Evolutionary conservation across 2,329 filamentous ascomycete species (phyloP).

Genomic region (Zelopaecilomyces penicillatus): DNA sequence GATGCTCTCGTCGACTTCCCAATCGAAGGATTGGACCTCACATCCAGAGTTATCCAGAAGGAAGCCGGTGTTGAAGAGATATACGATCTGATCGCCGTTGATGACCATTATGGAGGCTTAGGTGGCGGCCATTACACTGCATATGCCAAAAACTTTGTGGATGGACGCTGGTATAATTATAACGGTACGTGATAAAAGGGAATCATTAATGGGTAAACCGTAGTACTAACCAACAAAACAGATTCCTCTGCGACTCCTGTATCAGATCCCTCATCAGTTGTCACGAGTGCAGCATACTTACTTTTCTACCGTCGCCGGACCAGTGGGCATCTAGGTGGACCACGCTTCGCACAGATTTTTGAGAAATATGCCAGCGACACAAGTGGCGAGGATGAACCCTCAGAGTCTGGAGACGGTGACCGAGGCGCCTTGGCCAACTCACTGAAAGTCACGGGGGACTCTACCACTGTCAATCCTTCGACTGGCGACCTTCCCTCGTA

Average conservation of each 20-base stretch:
- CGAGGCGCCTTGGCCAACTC: constrained; percentile 32
- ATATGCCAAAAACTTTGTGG: constrained; percentile 84
- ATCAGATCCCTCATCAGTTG: constrained; percentile 51
- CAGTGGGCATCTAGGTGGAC: constrained; percentile 66
- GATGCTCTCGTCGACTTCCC: constrained; percentile 90
- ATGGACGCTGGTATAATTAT: constrained; percentile 89
- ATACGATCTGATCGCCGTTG: constrained; percentile 91
- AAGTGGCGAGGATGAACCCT: constrained; percentile 35
- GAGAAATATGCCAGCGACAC: constrained; percentile 52
- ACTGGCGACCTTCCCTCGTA: constrained; percentile 25
- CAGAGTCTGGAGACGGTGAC: constrained; percentile 65
- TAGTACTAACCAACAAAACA: constrained; percentile 38
- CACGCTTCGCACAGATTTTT: constrained; percentile 62
- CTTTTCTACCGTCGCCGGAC: constrained; percentile 92
- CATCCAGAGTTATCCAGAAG: constrained; percentile 66
- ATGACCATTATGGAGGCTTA: constrained; percentile 90
- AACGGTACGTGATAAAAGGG: constrained; percentile 58
- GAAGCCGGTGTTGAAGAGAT: constrained; percentile 74
- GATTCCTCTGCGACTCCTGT: constrained; percentile 65
- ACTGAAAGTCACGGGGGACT: background rate
- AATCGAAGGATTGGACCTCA: constrained; percentile 76
- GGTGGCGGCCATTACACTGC: constrained; percentile 96
- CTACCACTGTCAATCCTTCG: constrained; percentile 19
- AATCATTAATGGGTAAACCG: background rate
- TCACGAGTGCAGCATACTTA: constrained; percentile 77